Conservation (phyloP, 2,329 filamentous ascomycete species). For the Macroventuria anomochaeta region DNA sequence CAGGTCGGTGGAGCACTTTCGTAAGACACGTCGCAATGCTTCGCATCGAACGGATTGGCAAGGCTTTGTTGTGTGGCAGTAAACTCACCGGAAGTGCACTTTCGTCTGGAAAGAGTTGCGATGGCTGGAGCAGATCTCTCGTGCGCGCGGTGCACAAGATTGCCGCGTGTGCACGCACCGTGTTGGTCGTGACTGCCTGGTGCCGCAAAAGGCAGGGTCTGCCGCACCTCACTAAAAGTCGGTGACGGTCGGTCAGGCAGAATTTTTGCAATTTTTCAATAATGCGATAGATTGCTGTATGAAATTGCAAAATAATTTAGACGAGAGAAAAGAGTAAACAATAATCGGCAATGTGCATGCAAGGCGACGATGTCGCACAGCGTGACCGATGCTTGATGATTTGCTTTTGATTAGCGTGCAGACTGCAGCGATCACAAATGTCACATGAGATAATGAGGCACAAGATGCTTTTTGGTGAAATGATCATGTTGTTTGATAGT, state of each 20-base stretch:
- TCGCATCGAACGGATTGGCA: slow-evolving; percentile 10
- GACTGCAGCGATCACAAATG: slow-evolving; percentile 19
- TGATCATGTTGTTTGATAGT: slow-evolving; percentile 31
- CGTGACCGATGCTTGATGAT: slow-evolving; percentile 18
- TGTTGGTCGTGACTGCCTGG: slow-evolving; percentile 12
- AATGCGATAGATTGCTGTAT: slow-evolving; percentile 5
- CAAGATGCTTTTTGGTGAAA: slow-evolving; percentile 18
- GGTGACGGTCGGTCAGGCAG: slow-evolving; percentile 18
- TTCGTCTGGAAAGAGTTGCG: slow-evolving; percentile 25
- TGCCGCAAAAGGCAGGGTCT: slow-evolving; percentile 12
- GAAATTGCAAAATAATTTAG: neutral
- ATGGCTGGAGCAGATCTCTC: slow-evolving; percentile 19
- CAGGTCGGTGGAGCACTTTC: slow-evolving; percentile 16
- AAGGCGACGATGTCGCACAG: slow-evolving; percentile 7
- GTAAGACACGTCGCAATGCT: slow-evolving; percentile 18
- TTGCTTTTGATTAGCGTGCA: slow-evolving; percentile 26
- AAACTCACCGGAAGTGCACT: slow-evolving; percentile 23
- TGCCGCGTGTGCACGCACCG: slow-evolving; percentile 6
- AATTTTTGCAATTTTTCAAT: slow-evolving; percentile 9
- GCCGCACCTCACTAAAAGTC: slow-evolving; percentile 15
- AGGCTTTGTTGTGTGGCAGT: slow-evolving; percentile 10
- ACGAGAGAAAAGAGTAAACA: neutral
- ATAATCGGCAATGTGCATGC: slow-evolving; percentile 13
- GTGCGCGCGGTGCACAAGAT: slow-evolving; percentile 7
- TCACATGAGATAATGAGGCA: slow-evolving; percentile 25